These are phyloP conservation scores for Lodderomyces theae DNA, from an alignment of 1,139 yeast genomes.

Conservation along the genomic window DNA sequence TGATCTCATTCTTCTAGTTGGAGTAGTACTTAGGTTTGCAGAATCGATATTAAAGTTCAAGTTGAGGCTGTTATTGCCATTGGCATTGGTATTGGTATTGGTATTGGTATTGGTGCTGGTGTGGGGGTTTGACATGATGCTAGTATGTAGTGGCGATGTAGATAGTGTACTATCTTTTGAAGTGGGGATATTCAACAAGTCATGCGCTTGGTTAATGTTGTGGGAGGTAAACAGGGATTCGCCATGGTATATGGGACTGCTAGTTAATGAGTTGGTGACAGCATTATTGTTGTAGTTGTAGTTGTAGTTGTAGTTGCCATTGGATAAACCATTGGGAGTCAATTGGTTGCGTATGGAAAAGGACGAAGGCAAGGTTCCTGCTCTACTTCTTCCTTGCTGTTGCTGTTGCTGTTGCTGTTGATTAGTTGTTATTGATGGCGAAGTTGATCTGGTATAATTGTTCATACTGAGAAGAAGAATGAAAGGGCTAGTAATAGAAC, in stretches of 20 bases:
- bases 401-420: conserved; percentile 4
- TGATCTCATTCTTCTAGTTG: conserved; percentile 32
- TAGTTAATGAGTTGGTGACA: not conserved
- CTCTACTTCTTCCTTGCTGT: conserved; percentile 42
- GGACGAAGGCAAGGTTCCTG: conserved; percentile 57
- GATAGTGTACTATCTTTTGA: conserved; percentile 2
- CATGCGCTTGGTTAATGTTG: conserved; percentile 1
- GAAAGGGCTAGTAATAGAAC: too few relatives aligned
- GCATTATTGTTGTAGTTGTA: too few relatives aligned
- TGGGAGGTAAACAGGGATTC: not conserved
- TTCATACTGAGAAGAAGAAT: not conserved
- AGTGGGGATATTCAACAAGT: conserved; percentile 2
- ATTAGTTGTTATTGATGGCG: conserved; percentile 5
- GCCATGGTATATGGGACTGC: conserved; percentile 3
- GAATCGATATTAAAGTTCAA: not conserved
- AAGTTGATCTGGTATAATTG: conserved; percentile 2
- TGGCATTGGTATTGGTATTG: not conserved
- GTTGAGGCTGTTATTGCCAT: not conserved
- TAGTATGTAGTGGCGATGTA: conserved; percentile 3
- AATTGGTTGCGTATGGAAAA: conserved; percentile 18
- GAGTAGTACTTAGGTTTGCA: conserved; percentile 7
- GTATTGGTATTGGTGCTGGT: not conserved
- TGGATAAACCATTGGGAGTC: conserved; percentile 9
- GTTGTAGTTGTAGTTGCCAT: too few relatives aligned
- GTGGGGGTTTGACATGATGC: not conserved